These are phyloP conservation scores for Starmerella bombicola DNA, from an alignment of 805 yeast genomes.

Conservation along the genomic window DNA sequence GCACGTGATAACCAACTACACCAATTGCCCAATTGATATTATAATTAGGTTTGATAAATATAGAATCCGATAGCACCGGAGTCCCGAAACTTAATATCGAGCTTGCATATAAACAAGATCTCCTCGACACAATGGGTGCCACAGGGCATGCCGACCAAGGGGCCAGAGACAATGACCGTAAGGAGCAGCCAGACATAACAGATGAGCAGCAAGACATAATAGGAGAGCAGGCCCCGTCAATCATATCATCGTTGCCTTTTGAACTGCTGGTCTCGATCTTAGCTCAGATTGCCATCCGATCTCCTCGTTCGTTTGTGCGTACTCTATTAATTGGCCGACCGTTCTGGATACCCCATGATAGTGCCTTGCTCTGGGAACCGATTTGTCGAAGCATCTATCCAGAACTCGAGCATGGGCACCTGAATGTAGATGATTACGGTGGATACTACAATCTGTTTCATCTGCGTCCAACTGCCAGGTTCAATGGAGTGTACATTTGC, in stretches of 20 bases:
- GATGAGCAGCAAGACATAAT: neutral
- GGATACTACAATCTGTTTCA: constrained; percentile 41
- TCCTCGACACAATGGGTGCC: no score
- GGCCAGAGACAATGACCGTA: no score
- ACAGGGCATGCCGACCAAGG: no score
- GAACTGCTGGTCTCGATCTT: constrained; percentile 25
- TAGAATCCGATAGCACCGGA: no score
- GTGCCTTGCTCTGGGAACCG: constrained; percentile 24
- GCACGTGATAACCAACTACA: constrained; percentile 31
- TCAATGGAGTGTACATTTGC: constrained; percentile 73
- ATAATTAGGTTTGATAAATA: no score
- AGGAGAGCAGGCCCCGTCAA: neutral
- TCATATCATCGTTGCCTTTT: constrained; percentile 20
- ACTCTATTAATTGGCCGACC: constrained; percentile 16
- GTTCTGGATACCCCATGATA: constrained; percentile 16
- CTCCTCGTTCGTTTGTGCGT: constrained; percentile 15
- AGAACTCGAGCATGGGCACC: constrained; percentile 8
- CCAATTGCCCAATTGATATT: constrained; percentile 32
- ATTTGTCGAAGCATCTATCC: constrained; percentile 18
- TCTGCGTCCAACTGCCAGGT: constrained; percentile 65
- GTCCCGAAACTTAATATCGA: no score
- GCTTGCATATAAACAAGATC: no score
- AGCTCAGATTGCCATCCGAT: constrained; percentile 19
- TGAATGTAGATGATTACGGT: constrained; percentile 16
- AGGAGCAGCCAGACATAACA: no score